These are phyloP conservation scores for Blastobotrys muscicola DNA, from an alignment of 805 yeast species.

Conservation along the genomic window DNA sequence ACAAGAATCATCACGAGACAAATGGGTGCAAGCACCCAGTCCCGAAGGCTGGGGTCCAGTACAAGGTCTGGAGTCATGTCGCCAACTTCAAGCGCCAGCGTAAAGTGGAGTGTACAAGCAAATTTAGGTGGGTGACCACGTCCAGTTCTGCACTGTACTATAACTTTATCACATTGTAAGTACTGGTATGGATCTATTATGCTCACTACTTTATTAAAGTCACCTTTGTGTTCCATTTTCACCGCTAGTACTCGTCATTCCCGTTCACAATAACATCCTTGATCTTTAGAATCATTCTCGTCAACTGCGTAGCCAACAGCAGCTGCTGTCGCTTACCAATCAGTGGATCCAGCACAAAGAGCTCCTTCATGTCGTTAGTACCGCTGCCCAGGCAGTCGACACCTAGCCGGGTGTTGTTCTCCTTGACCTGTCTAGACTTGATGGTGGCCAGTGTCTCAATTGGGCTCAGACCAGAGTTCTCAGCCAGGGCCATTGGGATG, in stretches of 20 bases:
- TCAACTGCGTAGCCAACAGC: constrained; percentile 89
- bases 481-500: constrained; percentile 91
- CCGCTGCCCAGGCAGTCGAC: constrained; percentile 90
- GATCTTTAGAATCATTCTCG: constrained; percentile 95
- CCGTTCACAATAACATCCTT: constrained; percentile 93
- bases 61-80: constrained; percentile 36
- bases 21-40: constrained; percentile 89
- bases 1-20: constrained; percentile 82
- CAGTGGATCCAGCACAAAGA: constrained; percentile 92
- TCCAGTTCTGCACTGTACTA: too few species aligned
- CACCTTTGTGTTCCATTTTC: background rate
- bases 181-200: too few species aligned
- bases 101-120: background rate
- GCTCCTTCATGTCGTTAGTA: constrained; percentile 84
- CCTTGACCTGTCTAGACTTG: constrained; percentile 77
- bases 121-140: too few species aligned
- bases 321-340: constrained; percentile 97
- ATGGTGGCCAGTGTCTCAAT: constrained; percentile 79
- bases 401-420: constrained; percentile 63
- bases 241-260: constrained; percentile 43
- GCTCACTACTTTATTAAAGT: too few species aligned
- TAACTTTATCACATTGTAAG: too few species aligned
- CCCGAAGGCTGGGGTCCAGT: constrained; percentile 71
- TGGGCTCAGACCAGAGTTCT: constrained; percentile 91
- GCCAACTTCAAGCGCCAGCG: background rate